Conservation (phyloP, 2,329 filamentous ascomycete species). For the Cephalotrichum gorgonifer region DNA sequence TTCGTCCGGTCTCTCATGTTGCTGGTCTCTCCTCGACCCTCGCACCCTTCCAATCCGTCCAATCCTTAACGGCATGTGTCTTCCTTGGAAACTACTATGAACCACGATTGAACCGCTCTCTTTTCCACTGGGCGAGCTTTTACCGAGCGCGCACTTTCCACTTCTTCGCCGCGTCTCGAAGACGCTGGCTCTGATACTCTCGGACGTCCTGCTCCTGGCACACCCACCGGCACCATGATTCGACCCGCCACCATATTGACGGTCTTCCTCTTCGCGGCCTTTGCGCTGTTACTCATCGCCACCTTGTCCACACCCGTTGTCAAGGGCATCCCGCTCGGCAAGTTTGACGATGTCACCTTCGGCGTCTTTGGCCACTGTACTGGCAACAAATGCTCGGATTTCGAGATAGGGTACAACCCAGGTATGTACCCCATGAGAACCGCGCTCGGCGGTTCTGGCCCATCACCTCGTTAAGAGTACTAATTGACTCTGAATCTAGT, state of each 20-base stretch:
- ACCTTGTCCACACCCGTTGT: slow-evolving; percentile 89
- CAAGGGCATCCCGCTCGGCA: slow-evolving; percentile 71
- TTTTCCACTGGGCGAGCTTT: neutral
- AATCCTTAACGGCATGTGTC: neutral
- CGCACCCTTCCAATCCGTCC: neutral
- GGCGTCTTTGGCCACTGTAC: slow-evolving; percentile 88
- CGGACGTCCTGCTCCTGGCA: slow-evolving; percentile 11
- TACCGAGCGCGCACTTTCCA: neutral
- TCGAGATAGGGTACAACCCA: slow-evolving; percentile 78
- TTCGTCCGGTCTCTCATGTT: neutral
- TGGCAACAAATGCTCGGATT: slow-evolving; percentile 51
- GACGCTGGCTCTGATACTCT: slow-evolving; percentile 24
- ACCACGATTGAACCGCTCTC: neutral
- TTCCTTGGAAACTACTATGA: neutral
- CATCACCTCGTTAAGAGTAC: neutral
- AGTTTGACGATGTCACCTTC: slow-evolving; percentile 67
- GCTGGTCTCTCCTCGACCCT: neutral
- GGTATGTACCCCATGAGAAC: slow-evolving; percentile 38
- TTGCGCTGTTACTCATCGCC: slow-evolving; percentile 74
- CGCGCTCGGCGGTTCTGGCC: neutral
- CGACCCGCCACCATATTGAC: slow-evolving; percentile 88
- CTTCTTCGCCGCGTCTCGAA: slow-evolving; percentile 29
- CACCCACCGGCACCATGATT: slow-evolving; percentile 52
- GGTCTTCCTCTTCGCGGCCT: slow-evolving; percentile 74
- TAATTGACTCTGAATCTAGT: neutral